These are phyloP conservation scores for Exophiala xenobiotica DNA, from an alignment of 2,329 filamentous ascomycete species.

Conservation along the genomic window DNA sequence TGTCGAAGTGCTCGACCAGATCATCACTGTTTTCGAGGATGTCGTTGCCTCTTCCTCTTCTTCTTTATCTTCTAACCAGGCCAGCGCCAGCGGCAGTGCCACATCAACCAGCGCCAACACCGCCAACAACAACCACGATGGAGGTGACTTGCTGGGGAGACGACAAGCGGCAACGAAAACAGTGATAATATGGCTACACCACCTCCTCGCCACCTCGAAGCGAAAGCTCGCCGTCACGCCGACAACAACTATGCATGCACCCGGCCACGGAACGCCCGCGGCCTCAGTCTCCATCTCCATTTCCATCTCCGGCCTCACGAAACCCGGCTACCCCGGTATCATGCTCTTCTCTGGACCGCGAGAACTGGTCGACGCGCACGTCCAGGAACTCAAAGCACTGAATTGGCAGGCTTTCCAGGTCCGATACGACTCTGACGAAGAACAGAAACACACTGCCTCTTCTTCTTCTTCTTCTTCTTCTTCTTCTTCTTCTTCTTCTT, in stretches of 20 bases:
- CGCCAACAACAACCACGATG: background rate
- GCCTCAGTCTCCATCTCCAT: too few relatives aligned
- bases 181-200: constrained; percentile 29
- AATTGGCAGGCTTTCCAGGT: constrained; percentile 29
- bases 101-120: background rate
- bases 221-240: constrained; percentile 23
- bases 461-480: too few relatives aligned
- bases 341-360: constrained; percentile 24
- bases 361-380: constrained; percentile 23
- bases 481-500: too few relatives aligned
- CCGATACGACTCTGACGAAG: constrained; percentile 21
- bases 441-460: too few relatives aligned
- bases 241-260: background rate
- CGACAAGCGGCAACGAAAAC: constrained; percentile 15
- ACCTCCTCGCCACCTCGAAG: constrained; percentile 27
- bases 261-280: too few relatives aligned
- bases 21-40: constrained; percentile 21
- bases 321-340: constrained; percentile 29
- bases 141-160: background rate
- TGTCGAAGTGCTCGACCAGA: constrained; percentile 24
- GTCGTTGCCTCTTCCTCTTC: constrained; percentile 2
- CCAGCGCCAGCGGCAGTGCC: background rate
- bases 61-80: background rate
- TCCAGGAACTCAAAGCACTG: constrained; percentile 22
- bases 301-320: constrained; percentile 21